Base-by-base conservation (phyloP, 2,329 filamentous ascomycete species). In the Coniochaeta sp. region DNA sequence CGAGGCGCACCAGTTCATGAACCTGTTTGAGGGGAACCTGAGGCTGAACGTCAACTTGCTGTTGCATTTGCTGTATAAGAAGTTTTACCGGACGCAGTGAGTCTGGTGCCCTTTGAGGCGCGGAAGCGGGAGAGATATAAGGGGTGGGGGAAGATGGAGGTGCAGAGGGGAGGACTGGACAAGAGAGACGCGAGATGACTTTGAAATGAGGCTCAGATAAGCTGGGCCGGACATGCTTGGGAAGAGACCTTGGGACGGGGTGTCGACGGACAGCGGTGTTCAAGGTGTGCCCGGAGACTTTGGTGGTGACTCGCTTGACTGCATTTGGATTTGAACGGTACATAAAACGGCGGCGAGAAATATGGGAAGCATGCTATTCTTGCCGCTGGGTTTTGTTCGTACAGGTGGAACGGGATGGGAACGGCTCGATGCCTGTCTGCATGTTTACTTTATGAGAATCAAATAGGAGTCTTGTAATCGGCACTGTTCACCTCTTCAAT, bases 41-140 rank as follows among this genome's bases (percentile, higher is more conserved):
- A 88, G 89, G 75, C 83, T 99, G 70, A 98, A 98, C 74, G 95
- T 99, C 70, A 99, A 99, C 78, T 75, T 99, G 70, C 86, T 99
- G 77, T 81, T 99, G 80, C 95, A 99, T 81, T 80, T 98, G 74
- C 84, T 99, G 67, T 98, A 98, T 81, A 96, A 96, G 84, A 99
- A 99, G 82, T 99, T 99, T 75, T 99, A 99, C 73, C 79, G 86
- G 63, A 88, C 86, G 62, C 85, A 88, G 69, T 87, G 77, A 30
- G 24, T 26, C 22, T 16, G 22, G 4, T 14, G 26, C 2, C 12
- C n/a, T 28, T n/a, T 16, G 42, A 17, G 42, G 42, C 3, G 42
- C 2, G 12, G 32, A 40, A 47, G 19, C 26, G 22, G 12, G 30
- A 22, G 22, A 26, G 24, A n/a, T 0, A 47, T 5, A 17, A 24